Evolutionary conservation across 1,284 basidiomycete species (phyloP).

Genomic region (Moesziomyces parantarcticus): DNA sequence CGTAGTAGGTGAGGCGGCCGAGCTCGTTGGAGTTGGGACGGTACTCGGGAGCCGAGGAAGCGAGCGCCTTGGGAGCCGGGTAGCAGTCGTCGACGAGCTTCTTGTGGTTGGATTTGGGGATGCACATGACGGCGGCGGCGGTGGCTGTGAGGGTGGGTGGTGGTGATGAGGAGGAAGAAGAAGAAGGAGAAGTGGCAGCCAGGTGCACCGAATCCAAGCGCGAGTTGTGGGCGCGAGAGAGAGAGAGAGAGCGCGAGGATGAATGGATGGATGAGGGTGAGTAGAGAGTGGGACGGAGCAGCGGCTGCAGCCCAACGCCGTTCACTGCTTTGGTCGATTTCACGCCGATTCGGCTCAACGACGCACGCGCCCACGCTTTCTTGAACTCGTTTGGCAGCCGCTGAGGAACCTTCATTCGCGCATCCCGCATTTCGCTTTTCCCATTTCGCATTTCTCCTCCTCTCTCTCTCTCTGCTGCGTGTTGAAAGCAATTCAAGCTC

Average conservation of each 20-base stretch:
- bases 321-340: too few relatives aligned
- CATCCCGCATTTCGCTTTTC: too few relatives aligned
- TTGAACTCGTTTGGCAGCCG: too few relatives aligned
- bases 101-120: slow-evolving; percentile 82
- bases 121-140: slow-evolving; percentile 47
- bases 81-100: slow-evolving; percentile 90
- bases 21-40: slow-evolving; percentile 77
- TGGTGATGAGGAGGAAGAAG: background rate
- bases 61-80: slow-evolving; percentile 81
- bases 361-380: too few relatives aligned
- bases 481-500: too few relatives aligned
- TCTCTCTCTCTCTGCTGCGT: too few relatives aligned
- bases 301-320: too few relatives aligned
- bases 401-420: too few relatives aligned
- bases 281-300: too few relatives aligned
- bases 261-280: too few relatives aligned
- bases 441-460: too few relatives aligned
- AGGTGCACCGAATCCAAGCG: background rate
- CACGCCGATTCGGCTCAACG: too few relatives aligned
- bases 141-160: background rate
- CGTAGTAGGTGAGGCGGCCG: slow-evolving; percentile 90
- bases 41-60: slow-evolving; percentile 81
- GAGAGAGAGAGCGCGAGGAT: background rate
- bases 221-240: background rate
- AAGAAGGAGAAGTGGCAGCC: background rate